Evolutionary conservation across 129 eudicot genomes (phyloP).

Genomic region (Flaveria bidentis): DNA sequence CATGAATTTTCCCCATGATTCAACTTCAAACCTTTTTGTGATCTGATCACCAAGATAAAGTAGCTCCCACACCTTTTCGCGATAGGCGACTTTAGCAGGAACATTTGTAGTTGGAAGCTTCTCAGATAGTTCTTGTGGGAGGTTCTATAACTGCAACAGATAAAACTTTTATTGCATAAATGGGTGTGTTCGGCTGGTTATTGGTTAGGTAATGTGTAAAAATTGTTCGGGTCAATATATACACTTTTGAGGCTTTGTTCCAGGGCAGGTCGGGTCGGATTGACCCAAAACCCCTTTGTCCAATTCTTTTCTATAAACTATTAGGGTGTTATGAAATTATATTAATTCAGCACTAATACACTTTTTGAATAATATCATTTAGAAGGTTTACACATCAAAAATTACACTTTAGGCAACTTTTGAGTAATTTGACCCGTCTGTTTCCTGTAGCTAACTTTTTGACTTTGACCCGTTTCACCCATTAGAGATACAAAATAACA

Average conservation of each 20-base stretch:
- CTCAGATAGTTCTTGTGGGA: conserved; percentile 16
- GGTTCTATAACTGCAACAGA: conserved; percentile 12
- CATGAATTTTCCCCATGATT: conserved; percentile 36
- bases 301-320: background rate
- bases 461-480: background rate
- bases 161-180: too few species aligned
- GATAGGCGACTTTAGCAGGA: conserved; percentile 10
- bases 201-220: too few species aligned
- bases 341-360: background rate
- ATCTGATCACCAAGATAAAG: background rate
- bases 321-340: background rate
- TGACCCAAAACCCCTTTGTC: background rate
- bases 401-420: background rate
- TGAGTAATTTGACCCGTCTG: background rate
- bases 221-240: too few species aligned
- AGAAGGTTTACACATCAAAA: too few species aligned
- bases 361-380: background rate
- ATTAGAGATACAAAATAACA: background rate
- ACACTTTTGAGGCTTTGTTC: background rate
- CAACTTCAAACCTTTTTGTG: background rate
- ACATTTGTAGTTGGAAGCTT: conserved; percentile 22
- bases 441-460: background rate
- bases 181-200: too few species aligned
- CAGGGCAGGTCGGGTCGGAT: background rate
- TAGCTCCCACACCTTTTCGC: conserved; percentile 34